phyloP scores from a whole-genome alignment of 495 filamentous ascomycete genomes.

The Parathielavia appendiculata region DNA sequence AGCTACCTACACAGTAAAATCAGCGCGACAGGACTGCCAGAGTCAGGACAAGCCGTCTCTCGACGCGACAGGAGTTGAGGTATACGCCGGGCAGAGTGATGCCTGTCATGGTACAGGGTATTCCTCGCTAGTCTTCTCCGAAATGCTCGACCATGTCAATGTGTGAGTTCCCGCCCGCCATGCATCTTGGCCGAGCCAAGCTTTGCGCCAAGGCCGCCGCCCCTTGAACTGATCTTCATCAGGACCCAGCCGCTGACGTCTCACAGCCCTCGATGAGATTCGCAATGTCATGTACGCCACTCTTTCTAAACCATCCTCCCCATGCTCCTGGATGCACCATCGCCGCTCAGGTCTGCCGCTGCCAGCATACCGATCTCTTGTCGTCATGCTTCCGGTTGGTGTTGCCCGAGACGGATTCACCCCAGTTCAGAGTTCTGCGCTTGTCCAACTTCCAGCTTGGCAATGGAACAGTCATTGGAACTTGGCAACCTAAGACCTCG shows the following conservation, averaged over 20 bases:
- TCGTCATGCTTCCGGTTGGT: background rate
- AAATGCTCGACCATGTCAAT: conserved; percentile 16
- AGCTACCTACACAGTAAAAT: background rate
- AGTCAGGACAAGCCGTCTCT: background rate
- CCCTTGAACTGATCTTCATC: conserved; percentile 11
- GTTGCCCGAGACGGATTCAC: no score
- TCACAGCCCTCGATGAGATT: conserved; percentile 37
- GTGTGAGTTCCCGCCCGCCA: conserved; percentile 16
- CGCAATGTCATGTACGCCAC: conserved; percentile 37
- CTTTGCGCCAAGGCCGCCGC: conserved; percentile 34
- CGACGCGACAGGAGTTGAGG: no score
- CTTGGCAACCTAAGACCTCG: no score
- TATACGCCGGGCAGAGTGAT: background rate
- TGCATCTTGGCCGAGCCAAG: conserved; percentile 34
- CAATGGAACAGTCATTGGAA: no score
- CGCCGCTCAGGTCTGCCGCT: background rate
- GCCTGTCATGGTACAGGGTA: background rate
- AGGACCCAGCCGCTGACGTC: conserved; percentile 27
- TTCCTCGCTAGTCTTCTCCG: background rate
- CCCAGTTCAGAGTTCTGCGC: no score
- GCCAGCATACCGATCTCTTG: background rate
- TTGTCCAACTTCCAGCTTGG: no score
- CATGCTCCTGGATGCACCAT: background rate
- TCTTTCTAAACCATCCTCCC: background rate
- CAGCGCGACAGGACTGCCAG: background rate